Evolutionary conservation across 108 stramenopile genomes (phyloP).

Genomic region (Skeletonema tropicum): DNA sequence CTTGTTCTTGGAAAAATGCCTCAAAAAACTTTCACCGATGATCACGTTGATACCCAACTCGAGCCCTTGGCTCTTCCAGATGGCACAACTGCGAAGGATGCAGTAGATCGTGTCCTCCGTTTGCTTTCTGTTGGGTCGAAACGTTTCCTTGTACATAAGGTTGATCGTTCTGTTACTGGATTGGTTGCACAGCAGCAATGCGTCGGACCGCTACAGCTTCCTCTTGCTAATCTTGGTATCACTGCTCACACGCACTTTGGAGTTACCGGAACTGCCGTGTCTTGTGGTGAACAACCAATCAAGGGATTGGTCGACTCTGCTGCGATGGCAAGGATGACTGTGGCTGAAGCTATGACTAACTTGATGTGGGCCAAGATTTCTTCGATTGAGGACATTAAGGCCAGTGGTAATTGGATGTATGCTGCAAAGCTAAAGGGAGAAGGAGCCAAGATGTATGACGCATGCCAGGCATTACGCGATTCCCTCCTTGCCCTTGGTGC

Average conservation of each 20-base stretch:
- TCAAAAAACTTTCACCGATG: constrained; percentile 95
- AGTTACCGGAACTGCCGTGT: constrained; percentile 94
- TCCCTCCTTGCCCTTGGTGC: constrained; percentile 88
- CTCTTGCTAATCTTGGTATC: constrained; percentile 95
- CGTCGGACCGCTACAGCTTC: constrained; percentile 97
- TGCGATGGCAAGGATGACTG: constrained; percentile 96
- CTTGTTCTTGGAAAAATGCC: constrained; percentile 98
- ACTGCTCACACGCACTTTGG: constrained; percentile 95
- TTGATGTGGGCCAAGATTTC: constrained; percentile 97
- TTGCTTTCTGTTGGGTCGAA: constrained; percentile 96
- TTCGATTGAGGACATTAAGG: constrained; percentile 93
- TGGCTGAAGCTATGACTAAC: constrained; percentile 99
- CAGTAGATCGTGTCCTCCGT: constrained; percentile 91
- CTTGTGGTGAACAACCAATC: constrained; percentile 98
- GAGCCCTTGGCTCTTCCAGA: constrained; percentile 76
- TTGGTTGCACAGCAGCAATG: constrained; percentile 99
- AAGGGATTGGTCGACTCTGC: constrained; percentile 93
- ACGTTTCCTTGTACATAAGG: constrained; percentile 99
- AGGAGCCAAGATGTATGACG: constrained; percentile 97
- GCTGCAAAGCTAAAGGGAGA: constrained; percentile 98
- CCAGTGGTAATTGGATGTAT: constrained; percentile 99
- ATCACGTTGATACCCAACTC: constrained; percentile 58
- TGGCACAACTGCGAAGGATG: constrained; percentile 68
- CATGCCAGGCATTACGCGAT: constrained; percentile 94
- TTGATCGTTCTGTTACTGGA: constrained; percentile 98